Conservation (phyloP, 306 rosid genomes). For the Adenanthera pavonina region DNA sequence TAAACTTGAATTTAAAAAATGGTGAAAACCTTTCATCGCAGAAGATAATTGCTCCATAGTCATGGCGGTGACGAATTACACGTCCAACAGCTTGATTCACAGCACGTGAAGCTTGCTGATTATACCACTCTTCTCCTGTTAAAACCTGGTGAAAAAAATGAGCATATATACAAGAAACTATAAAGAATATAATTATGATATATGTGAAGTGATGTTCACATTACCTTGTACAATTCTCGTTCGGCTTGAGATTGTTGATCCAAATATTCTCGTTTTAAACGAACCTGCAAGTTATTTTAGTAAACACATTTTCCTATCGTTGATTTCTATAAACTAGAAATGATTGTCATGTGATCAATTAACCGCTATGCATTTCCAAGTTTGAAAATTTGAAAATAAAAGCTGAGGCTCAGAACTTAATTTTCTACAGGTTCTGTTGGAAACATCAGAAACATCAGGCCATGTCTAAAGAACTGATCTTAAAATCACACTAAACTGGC, state of each 20-base stretch:
- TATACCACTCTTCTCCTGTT: constrained; percentile 94
- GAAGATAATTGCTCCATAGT: constrained; percentile 93
- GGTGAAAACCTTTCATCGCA: constrained; percentile 86
- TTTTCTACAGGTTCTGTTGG: neutral
- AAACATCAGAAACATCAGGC: neutral
- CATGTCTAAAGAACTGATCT: neutral
- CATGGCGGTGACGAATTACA: constrained; percentile 95
- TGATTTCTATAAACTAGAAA: constrained; percentile 7
- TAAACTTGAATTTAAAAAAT: constrained; percentile 33
- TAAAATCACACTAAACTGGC: neutral
- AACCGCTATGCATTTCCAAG: neutral
- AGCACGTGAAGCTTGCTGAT: constrained; percentile 93
- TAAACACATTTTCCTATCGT: constrained; percentile 25
- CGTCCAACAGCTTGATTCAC: constrained; percentile 99
- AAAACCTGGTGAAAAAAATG: constrained; percentile 53
- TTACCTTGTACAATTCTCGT: constrained; percentile 61
- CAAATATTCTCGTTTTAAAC: constrained; percentile 89
- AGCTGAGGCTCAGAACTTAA: neutral
- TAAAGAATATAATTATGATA: constrained; percentile 1
- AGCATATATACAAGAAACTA: constrained; percentile 2
- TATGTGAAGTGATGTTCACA: constrained; percentile 30
- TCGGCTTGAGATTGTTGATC: constrained; percentile 64
- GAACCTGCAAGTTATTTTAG: constrained; percentile 62
- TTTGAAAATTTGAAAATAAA: neutral
- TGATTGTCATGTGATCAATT: neutral